Evolutionary conservation across 495 filamentous ascomycete species (phyloP).

Genomic region (Wilcoxina mikolae): DNA sequence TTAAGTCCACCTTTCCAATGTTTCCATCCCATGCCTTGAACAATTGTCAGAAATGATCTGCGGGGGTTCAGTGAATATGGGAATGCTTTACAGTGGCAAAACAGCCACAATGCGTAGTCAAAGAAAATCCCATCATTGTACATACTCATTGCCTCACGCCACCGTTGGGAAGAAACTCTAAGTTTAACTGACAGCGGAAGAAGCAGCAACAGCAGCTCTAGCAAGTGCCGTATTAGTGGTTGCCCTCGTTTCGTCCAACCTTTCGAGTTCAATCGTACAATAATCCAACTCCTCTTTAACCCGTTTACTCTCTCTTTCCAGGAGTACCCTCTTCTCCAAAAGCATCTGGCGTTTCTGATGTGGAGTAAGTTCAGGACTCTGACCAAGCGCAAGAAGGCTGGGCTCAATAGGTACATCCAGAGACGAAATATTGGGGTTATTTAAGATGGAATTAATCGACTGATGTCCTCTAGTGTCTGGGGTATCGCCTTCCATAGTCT

Average conservation of each 20-base stretch:
- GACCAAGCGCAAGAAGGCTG: conserved; percentile 31
- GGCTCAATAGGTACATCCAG: conserved; percentile 39
- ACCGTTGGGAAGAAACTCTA: not conserved
- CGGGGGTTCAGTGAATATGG: not conserved
- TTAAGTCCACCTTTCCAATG: too few species aligned
- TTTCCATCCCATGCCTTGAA: too few species aligned
- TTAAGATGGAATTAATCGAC: conserved; percentile 70
- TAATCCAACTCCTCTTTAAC: conserved; percentile 24
- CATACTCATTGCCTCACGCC: not conserved
- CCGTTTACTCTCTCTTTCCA: conserved; percentile 25
- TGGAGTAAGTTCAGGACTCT: conserved; percentile 15
- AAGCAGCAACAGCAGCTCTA: not conserved
- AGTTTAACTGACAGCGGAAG: not conserved
- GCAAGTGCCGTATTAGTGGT: not conserved
- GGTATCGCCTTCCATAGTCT: conserved; percentile 33
- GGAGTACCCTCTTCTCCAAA: conserved; percentile 28
- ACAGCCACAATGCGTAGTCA: too few species aligned
- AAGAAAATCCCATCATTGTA: not conserved
- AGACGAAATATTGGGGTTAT: conserved; percentile 36
- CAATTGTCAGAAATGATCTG: too few species aligned
- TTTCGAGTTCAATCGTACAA: conserved; percentile 21
- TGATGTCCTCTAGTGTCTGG: conserved; percentile 46
- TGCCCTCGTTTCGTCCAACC: not conserved
- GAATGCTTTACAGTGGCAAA: too few species aligned
- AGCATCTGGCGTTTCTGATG: conserved; percentile 28